Evolutionary conservation across 148 eudicot genomes (phyloP), one percentile per base, ranked within the genome.

Genomic region (Rhododendron williamsianum): DNA sequence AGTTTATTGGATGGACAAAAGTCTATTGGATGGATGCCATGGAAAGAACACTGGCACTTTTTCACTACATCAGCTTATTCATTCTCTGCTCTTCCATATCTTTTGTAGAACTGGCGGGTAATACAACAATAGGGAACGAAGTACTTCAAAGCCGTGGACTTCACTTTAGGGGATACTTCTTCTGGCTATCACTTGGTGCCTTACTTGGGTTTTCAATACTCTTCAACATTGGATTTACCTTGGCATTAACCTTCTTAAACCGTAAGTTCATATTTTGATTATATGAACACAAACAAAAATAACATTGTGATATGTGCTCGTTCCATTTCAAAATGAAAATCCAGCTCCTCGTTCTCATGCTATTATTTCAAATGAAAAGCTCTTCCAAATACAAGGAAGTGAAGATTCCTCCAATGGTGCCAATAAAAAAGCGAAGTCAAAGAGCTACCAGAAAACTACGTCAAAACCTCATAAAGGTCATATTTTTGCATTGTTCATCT

Each of bases 181-280:
- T 80, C 63, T 95, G 98, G 98, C 46, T 91, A 79, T 94, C 96
- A 15, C 54, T 93, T 84, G 93, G 86, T 23, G 95, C 93, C 77
- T 87, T 95, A 80, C 81, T 92, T 77, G 96, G 95, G 21, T 89
- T 92, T 54, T 73, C 88, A 51, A 8, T 94, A n/a, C 83, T 94
- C 65, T 87, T 91, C 79, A 90, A 90, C 71, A 54, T 87, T 56
- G 94, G 93, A 33, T 95, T 88, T 85, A 91, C 87, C 9, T 51
- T 95, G 87, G 93, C 98, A 80, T 90, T 93, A 60, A 92, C 84
- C 85, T 93, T 90, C 87, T 83, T 92, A 81, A 90, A 95, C 46
- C 88, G 98, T 95, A 89, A 90, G 95, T 15, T 81, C 9, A n/a
- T n/a, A 2, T 54, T 16, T 54, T 54, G 58, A 54, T 54, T 54